phyloP scores from a whole-genome alignment of 2,329 filamentous ascomycete species.

The Aspergillus puulaauensis region DNA sequence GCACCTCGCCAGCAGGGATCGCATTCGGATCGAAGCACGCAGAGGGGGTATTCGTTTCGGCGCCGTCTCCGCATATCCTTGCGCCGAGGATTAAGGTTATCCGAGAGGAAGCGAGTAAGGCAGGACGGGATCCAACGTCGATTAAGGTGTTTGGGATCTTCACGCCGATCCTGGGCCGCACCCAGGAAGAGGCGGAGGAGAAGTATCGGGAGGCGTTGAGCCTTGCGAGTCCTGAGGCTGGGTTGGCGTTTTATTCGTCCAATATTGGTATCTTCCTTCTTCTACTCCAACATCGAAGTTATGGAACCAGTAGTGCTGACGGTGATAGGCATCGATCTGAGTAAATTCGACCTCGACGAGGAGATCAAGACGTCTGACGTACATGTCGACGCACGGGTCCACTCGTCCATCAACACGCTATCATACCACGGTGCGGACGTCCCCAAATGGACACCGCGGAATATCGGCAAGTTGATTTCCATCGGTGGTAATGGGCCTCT shows the following conservation, averaged over 20 bases:
- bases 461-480: constrained; percentile 47
- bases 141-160: constrained; percentile 58
- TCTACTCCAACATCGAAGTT: too few species aligned
- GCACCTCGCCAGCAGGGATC: constrained; percentile 58
- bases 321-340: constrained; percentile 59
- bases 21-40: constrained; percentile 59
- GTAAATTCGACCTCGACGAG: constrained; percentile 57
- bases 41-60: constrained; percentile 61
- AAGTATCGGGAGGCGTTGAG: constrained; percentile 52
- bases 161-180: constrained; percentile 51
- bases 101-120: constrained; percentile 50
- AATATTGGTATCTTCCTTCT: background rate
- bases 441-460: constrained; percentile 46
- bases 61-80: constrained; percentile 51
- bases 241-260: background rate
- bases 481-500: constrained; percentile 53
- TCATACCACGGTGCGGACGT: constrained; percentile 47
- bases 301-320: too few species aligned
- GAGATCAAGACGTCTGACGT: constrained; percentile 51
- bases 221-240: constrained; percentile 41
- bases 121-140: constrained; percentile 56
- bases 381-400: background rate
- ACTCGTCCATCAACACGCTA: background rate
- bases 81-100: constrained; percentile 55
- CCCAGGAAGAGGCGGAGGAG: constrained; percentile 53